phyloP scores from a whole-genome alignment of 805 yeast genomes.

The Metschnikowia cerradonensis region DNA sequence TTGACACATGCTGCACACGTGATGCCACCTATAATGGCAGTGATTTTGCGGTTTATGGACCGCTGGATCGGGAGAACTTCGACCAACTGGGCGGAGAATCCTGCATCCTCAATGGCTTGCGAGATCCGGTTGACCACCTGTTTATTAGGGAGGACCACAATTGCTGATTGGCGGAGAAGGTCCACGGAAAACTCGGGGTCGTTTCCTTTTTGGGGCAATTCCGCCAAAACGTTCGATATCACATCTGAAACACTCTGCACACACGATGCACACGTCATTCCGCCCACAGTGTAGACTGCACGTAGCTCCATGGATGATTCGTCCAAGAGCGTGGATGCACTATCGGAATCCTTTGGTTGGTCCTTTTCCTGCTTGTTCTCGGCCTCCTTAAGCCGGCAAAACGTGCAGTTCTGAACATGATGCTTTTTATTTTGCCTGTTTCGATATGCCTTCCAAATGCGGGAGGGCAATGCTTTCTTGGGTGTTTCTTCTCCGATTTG shows the following conservation, averaged over 20 bases:
- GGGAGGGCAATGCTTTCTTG: neutral
- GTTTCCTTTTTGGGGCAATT: conserved; percentile 5
- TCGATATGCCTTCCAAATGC: conserved; percentile 16
- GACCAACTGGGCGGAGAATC: conserved; percentile 46
- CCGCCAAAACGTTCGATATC: conserved; percentile 23
- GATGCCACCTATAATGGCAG: conserved; percentile 68
- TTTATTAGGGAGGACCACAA: conserved; percentile 50
- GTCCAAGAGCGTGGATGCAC: conserved; percentile 3
- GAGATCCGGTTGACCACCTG: conserved; percentile 36
- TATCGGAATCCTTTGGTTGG: neutral
- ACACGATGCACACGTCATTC: conserved; percentile 43
- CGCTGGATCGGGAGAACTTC: conserved; percentile 59
- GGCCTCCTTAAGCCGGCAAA: conserved; percentile 31
- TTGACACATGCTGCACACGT: conserved; percentile 70
- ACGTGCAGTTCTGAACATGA: conserved; percentile 41
- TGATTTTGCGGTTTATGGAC: conserved; percentile 45
- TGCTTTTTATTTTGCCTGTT: conserved; percentile 17
- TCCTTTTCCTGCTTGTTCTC: neutral
- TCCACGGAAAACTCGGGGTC: conserved; percentile 47
- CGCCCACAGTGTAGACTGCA: conserved; percentile 51
- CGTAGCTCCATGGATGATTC: conserved; percentile 23
- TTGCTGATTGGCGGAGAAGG: conserved; percentile 49
- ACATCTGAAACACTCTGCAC: conserved; percentile 26
- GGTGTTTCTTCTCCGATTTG: neutral
- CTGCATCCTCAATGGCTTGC: conserved; percentile 26